phyloP scores from a whole-genome alignment of 1,284 basidiomycete species.

The Boletellus deceptivus region DNA sequence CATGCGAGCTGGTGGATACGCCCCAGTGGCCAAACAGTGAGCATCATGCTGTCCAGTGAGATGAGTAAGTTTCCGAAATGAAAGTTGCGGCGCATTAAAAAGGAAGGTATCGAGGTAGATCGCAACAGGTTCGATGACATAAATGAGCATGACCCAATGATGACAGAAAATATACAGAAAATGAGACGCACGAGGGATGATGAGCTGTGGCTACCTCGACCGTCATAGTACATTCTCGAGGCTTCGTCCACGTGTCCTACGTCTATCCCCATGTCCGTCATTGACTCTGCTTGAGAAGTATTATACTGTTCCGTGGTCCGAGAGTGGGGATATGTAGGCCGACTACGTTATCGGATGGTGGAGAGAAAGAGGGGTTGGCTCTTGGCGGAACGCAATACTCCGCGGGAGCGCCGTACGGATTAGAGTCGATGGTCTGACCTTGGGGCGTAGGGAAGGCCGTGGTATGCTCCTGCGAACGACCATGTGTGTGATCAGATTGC shows the following conservation, averaged over 20 bases:
- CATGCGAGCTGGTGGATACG: slow-evolving; percentile 5
- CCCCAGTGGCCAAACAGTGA: slow-evolving; percentile 1
- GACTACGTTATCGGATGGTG: neutral
- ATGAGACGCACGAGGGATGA: slow-evolving; percentile 27
- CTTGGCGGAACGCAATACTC: slow-evolving; percentile 3
- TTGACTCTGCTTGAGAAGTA: slow-evolving; percentile 2
- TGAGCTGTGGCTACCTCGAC: slow-evolving; percentile 16
- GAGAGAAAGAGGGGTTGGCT: slow-evolving; percentile 7
- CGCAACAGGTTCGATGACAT: no score
- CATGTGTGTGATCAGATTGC: slow-evolving; percentile 2
- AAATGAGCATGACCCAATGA: no score
- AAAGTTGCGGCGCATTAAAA: neutral
- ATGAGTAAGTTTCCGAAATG: slow-evolving; percentile 3
- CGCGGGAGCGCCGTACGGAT: neutral
- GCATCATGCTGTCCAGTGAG: slow-evolving; percentile 17
- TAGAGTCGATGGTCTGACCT: neutral
- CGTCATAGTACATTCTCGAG: slow-evolving; percentile 11
- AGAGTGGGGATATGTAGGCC: slow-evolving; percentile 8
- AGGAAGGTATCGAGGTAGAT: neutral
- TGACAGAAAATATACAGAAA: neutral
- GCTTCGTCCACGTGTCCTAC: slow-evolving; percentile 16
- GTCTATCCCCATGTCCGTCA: slow-evolving; percentile 13
- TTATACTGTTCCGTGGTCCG: slow-evolving; percentile 7
- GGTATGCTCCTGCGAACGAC: slow-evolving; percentile 2
- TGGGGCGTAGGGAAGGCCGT: neutral